Evolutionary conservation across 2,329 filamentous ascomycete genomes (phyloP), one percentile per base, ranked within the genome.

Genomic region (Alternaria hordeiaustralica): DNA sequence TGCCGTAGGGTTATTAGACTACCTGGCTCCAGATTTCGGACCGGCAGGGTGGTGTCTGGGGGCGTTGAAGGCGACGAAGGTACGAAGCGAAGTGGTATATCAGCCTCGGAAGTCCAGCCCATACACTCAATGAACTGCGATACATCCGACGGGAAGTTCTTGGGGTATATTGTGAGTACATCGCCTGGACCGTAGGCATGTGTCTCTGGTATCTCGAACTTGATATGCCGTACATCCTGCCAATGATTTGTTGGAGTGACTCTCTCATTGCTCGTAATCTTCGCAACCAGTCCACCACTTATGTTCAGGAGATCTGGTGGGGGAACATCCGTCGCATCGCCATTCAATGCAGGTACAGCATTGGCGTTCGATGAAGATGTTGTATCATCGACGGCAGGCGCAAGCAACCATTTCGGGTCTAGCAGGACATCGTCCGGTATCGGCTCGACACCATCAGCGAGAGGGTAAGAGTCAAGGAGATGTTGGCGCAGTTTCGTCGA

Each of bases 211-310:
- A 84, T 80, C 11, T 77, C 84, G 13, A 98, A 84, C 2, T 84
- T 86, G n/a, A 97, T 80, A 56, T 92, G 87, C 0, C 96, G 91
- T 47, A 98, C 95, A 81, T 99, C 96, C 82, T 99, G 96, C 90
- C 93, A 97, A 81, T 99, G 96, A 2, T 84, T 83, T 1, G 78
- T 53, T 0, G 94, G 89, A 0, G 96, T 99, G 6, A 97, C 79
- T 15, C 94, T 88, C 18, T 83, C 79, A 74, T 97, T 97, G n/a
- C 81, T 77, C 1, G 83, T 73, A 1, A 99, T 76, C 0, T 79
- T 86, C 9, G 90, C 91, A 0, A 78, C 79, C 66, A 88, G 82
- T 3, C 86, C 83, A 45, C 83, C 81, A 0, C 87, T 86, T 12
- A 93, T 84, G 0, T 89, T 86, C 2, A 93, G 83, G 5, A 85